phyloP scores from a whole-genome alignment of 129 eudicot species.

The Apium graveolens region DNA sequence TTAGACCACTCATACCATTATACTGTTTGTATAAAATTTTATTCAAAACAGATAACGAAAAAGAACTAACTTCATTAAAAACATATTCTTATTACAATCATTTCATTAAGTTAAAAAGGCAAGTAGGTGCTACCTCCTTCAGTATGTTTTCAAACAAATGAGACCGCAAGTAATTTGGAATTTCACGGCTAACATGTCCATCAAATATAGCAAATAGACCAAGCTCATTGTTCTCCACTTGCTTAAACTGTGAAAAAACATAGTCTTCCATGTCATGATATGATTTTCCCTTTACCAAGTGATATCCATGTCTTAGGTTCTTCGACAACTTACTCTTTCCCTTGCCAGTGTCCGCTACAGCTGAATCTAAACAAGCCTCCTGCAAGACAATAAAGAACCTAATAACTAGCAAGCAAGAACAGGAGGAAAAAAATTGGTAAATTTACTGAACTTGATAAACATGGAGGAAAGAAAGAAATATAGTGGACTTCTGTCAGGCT shows the following conservation, averaged over 20 bases:
- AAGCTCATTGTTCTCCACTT: slow-evolving; percentile 78
- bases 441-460: too few relatives aligned
- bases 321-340: slow-evolving; percentile 60
- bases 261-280: slow-evolving; percentile 75
- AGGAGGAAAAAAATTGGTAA: too few relatives aligned
- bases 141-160: slow-evolving; percentile 70
- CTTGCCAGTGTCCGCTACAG: slow-evolving; percentile 43
- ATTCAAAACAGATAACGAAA: background rate
- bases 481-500: too few relatives aligned
- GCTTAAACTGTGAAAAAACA: slow-evolving; percentile 66
- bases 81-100: background rate
- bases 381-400: background rate
- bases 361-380: slow-evolving; percentile 23
- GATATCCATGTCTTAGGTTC: slow-evolving; percentile 65
- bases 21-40: background rate
- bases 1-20: background rate
- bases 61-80: background rate
- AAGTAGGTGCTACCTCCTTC: slow-evolving; percentile 42
- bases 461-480: background rate
- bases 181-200: slow-evolving; percentile 70
- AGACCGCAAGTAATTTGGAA: slow-evolving; percentile 63
- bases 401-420: too few relatives aligned
- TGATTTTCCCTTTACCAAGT: slow-evolving; percentile 70
- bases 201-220: slow-evolving; percentile 80
- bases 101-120: background rate